Conservation (phyloP, 495 filamentous ascomycete genomes). For the Choiromyces venosus region DNA sequence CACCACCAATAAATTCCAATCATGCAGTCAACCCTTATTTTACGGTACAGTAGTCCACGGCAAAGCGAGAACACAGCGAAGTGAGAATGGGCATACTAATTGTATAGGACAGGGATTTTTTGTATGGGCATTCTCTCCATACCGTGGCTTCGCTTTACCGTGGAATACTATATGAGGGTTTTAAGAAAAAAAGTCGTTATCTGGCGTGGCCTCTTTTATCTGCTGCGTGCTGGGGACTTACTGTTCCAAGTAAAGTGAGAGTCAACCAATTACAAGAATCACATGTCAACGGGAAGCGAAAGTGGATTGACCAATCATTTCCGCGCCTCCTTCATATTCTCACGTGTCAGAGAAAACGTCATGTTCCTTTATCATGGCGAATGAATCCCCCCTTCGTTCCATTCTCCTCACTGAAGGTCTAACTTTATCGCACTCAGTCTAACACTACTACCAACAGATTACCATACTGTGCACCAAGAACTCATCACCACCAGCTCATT, state of each 20-base stretch:
- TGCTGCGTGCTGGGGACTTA: neutral
- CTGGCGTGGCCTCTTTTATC: neutral
- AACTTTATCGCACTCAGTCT: neutral
- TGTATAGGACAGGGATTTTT: no score
- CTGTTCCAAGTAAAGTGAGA: neutral
- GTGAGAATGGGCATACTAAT: no score
- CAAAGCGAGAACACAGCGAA: no score
- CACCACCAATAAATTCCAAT: neutral
- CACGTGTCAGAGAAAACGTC: neutral
- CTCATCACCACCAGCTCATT: neutral
- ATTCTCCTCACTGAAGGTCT: neutral
- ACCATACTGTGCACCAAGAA: neutral
- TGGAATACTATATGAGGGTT: no score
- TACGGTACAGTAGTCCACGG: neutral
- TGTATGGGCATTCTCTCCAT: no score
- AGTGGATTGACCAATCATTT: neutral
- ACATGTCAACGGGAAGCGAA: neutral
- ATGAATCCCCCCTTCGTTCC: neutral
- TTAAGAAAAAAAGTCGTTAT: neutral
- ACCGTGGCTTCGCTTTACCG: no score
- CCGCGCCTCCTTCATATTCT: neutral
- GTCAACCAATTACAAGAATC: neutral
- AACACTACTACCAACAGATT: neutral
- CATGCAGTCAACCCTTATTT: neutral
- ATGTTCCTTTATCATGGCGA: neutral